Conservation (phyloP, 2,329 filamentous ascomycete genomes). For the Neonectria faginata region DNA sequence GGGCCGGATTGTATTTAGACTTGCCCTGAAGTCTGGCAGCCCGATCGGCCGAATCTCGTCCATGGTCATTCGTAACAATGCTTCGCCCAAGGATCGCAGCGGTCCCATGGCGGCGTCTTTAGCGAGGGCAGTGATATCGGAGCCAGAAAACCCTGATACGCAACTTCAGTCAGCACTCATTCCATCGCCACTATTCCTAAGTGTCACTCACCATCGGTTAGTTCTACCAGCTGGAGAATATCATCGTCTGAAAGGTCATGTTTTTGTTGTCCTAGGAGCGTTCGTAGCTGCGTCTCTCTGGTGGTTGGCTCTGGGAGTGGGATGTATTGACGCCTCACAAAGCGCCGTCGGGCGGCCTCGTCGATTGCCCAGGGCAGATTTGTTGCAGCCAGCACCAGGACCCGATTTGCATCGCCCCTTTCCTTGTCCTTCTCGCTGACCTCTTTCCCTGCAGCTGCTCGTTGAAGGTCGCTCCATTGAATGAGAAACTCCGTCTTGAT, state of each 20-base stretch:
- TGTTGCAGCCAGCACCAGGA: constrained; percentile 93
- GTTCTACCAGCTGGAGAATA: constrained; percentile 76
- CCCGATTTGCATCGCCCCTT: constrained; percentile 84
- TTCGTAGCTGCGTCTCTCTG: constrained; percentile 81
- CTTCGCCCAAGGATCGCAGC: constrained; percentile 88
- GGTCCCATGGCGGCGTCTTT: constrained; percentile 99
- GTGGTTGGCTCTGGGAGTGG: constrained; percentile 89
- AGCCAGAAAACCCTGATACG: constrained; percentile 90
- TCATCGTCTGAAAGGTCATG: constrained; percentile 80
- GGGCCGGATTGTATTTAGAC: constrained; percentile 85
- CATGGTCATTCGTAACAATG: constrained; percentile 89
- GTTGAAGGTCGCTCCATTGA: constrained; percentile 94
- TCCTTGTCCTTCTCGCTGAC: constrained; percentile 73
- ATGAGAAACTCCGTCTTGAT: constrained; percentile 99
- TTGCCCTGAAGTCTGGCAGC: constrained; percentile 85
- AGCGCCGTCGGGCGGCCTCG: constrained; percentile 89
- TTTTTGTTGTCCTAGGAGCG: constrained; percentile 86
- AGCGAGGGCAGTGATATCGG: constrained; percentile 94
- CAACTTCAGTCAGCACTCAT: constrained; percentile 14
- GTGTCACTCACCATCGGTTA: constrained; percentile 80
- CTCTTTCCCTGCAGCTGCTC: constrained; percentile 89
- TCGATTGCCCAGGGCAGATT: constrained; percentile 99
- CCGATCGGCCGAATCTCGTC: constrained; percentile 92
- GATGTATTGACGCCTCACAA: constrained; percentile 95
- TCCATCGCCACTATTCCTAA: background rate